Base-by-base conservation (phyloP, 2,329 filamentous ascomycete species). In the Colletotrichum lindemuthianum region DNA sequence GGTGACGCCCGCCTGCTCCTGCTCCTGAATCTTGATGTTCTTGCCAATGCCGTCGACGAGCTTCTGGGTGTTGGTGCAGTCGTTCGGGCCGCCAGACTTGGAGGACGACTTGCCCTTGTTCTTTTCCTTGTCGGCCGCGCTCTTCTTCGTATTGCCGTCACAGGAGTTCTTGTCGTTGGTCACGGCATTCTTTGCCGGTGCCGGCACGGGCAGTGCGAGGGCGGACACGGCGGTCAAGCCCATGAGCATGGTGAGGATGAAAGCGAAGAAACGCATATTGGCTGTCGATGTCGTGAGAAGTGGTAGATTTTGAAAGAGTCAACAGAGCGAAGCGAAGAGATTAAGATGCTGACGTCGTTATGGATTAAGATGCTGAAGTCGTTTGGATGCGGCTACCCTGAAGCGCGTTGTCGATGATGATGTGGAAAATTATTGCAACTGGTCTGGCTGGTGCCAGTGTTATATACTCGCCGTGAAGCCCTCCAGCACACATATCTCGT, bases 1-100 rank as follows among this genome's bases (percentile, higher is more conserved):
- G 41, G 52, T 59, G 11, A 65, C 63, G 4, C 68, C 60, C 7
- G 53, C 12, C 40, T 67, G 66, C 66, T 72, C 70, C 54, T 67
- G 57, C 63, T 69, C 58, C 61, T 72, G 70, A 41, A 67, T 67
- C 33, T 55, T 44, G 16, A 72, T 72, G 60, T 72, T 72, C n/a
- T 67, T 33, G 10, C 61, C 54, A 37, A 72, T 72, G 34, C 69
- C 69, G 44, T 60, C 58, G 6, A 69, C 70, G 16, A 72, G 49
- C 58, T 70, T 69, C 48, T 63, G 54, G n/a, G 66, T 66, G 6
- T 59, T 55, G 4, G 59, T 63, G 12, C 70, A 72, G 16, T 65
- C 33, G 2, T 24, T 24, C 24, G 24, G 41, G 7, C 10, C 47
- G 9, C 34, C 32, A 3, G 10, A 33, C 10, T 43, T 55, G 48